Evolutionary conservation across 2,329 filamentous ascomycete species (phyloP), one percentile per base, ranked within the genome.

Genomic region (Fusarium armeniacum): DNA sequence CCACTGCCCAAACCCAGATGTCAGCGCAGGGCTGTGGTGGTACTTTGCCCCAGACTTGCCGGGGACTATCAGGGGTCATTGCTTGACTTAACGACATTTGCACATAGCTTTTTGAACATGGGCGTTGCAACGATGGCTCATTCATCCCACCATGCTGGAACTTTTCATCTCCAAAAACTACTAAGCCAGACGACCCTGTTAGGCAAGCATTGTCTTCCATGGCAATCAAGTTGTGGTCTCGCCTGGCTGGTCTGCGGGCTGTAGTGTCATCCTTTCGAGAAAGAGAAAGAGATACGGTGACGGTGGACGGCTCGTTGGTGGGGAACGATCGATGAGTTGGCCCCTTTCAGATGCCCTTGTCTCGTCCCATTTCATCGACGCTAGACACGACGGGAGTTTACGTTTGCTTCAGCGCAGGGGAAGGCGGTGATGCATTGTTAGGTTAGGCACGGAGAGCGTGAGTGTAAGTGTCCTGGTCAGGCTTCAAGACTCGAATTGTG

Each of bases 341-440:
- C 73, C 70, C 73, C 73, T 74, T 67, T 73, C 58, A 62, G 62
- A 63, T 63, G 70, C 69, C 73, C 73, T 73, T 73, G 69, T 73
- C 73, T 75, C 70, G 71, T 73, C 67, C 73, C 71, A 74, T 73
- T 63, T 36, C 53, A 57, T 72, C 56, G 67, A 67, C 73, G 73
- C 73, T 75, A 75, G 64, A 68, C 62, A 66, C 43, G 49, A 20
- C 20, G 20, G 20, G 20, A 67, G 64, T 62, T 71, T 73, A 58
- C 58, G 62, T 62, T 62, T 71, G 49, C 68, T 70, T 61, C 59
- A 74, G 65, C 64, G 57, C 62, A 69, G 54, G 71, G 62, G 69
- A 72, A 71, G 67, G 72, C 71, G 67, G 70, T 69, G 73, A 75
- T 75, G 73, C 73, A 73, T 75, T 70, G 67, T 75, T 73, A 72